Conservation (phyloP, 2,329 filamentous ascomycete species). For the Sclerotinia subarctica region DNA sequence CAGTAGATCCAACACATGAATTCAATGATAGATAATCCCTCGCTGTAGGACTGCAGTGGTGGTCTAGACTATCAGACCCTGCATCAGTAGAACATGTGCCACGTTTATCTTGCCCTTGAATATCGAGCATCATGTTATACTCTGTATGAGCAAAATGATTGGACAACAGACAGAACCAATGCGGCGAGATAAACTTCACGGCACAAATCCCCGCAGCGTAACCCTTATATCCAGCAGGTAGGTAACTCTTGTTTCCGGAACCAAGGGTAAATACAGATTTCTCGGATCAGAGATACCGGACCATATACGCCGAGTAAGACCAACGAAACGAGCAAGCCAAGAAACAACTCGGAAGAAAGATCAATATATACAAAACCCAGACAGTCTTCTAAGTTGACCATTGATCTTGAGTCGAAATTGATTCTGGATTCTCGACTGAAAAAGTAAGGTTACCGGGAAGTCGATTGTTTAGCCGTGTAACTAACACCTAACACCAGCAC, state of each 20-base stretch:
- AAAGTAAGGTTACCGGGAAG: neutral
- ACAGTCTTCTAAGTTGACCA: neutral
- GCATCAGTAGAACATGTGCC: neutral
- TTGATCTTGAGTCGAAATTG: neutral
- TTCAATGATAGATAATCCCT: neutral
- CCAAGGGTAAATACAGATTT: neutral
- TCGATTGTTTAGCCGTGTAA: neutral
- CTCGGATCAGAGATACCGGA: too few relatives aligned
- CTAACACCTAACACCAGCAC: neutral
- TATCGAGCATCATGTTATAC: too few relatives aligned
- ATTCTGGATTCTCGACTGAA: neutral
- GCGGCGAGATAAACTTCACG: too few relatives aligned
- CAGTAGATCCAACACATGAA: neutral
- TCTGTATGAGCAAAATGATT: too few relatives aligned
- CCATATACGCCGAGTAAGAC: neutral
- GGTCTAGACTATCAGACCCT: neutral
- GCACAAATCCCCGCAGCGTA: too few relatives aligned
- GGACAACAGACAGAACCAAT: too few relatives aligned
- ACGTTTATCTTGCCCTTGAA: too few relatives aligned
- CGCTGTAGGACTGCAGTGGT: neutral
- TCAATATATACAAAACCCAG: neutral
- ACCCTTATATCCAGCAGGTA: too few relatives aligned
- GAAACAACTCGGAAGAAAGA: conserved; percentile 1
- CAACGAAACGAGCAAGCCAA: neutral
- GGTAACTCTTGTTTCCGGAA: neutral